Conservation (phyloP, 257 asterid genomes). For the Penstemon newberryi region DNA sequence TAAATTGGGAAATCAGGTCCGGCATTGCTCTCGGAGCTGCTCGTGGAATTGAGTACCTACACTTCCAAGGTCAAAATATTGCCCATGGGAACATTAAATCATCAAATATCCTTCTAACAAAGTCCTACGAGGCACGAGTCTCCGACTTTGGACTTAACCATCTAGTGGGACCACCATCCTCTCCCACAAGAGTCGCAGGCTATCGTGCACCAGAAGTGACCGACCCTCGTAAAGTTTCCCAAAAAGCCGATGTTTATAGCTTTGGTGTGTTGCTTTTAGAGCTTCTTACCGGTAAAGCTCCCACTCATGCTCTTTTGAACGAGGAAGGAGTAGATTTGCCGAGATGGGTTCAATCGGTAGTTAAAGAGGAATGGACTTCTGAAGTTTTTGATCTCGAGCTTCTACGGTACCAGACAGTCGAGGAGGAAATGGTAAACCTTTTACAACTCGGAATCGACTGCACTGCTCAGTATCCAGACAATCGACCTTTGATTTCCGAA, state of each 20-base stretch:
- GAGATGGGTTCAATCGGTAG: conserved; percentile 83
- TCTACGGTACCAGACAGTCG: conserved; percentile 50
- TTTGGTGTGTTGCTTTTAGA: conserved; percentile 71
- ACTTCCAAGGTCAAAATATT: conserved; percentile 52
- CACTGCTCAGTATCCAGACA: conserved; percentile 74
- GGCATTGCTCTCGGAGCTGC: conserved; percentile 79
- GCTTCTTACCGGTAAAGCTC: conserved; percentile 87
- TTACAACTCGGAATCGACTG: conserved; percentile 84
- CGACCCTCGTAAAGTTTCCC: conserved; percentile 72
- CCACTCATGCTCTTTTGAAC: conserved; percentile 71
- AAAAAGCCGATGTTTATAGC: conserved; percentile 77
- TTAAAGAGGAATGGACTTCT: conserved; percentile 78
- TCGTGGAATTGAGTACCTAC: conserved; percentile 70
- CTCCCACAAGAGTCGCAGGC: conserved; percentile 71
- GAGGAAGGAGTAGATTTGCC: conserved; percentile 89
- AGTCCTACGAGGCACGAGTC: conserved; percentile 58
- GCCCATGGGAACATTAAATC: conserved; percentile 83
- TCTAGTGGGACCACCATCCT: conserved; percentile 69
- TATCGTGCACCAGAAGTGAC: conserved; percentile 90
- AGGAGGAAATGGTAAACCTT: conserved; percentile 83
- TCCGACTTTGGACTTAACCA: conserved; percentile 78
- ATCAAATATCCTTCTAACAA: conserved; percentile 78
- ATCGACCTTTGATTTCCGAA: conserved; percentile 62
- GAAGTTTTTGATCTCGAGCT: conserved; percentile 80
- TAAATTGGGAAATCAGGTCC: conserved; percentile 71